Base-by-base conservation (phyloP, 805 yeast genomes). In the Yarrowia porcina region DNA sequence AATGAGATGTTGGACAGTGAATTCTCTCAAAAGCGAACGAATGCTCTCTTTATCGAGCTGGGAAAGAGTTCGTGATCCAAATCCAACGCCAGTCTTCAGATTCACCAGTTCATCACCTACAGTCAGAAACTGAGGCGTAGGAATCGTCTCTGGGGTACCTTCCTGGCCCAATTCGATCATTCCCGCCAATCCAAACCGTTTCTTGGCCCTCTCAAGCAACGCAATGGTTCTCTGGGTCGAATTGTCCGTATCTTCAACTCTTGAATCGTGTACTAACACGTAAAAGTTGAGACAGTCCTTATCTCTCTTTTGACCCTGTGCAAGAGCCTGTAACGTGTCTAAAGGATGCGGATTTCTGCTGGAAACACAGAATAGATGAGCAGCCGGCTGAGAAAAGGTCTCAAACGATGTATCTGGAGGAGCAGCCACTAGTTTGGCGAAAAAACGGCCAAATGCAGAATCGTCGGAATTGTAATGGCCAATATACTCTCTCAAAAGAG, bases 361-460 rank as follows among this genome's bases (percentile, higher is more conserved):
- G 21, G 89, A 82, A 3, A 90, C 77, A 0, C 86, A 85, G 57
- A 90, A 79, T 13, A 93, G 71, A 42, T 91, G 88, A 2, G 89
- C 81, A 1, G 90, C 82, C 0, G 97, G 97, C 71, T 92, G 97
- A 67, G 88, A 86, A 72, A 91, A 85, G 5, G 90, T 86, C 72
- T 93, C 97, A 71, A 89, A 90, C 1, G 93, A 85, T 1, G 89
- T 83, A 9, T 89, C 74, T 8, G 80, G 79, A 13, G 83, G 80
- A 12, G 87, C 79, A 3, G 90, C 80, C 8, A 88, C 76, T 42
- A 88, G 69, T 66, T 83, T 81, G 30, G 85, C 79, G 67, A 88
- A 79, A 66, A 84, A 79, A 30, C 54, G 39, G 59, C 80, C 82
- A 65, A 83, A 75, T 70, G 61, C 61, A 28, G 61, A 56, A 20